Percentiles rank a stretch among this genome's conserved stretches.
These are phyloP conservation scores for Spathaspora gorwiae DNA, from an alignment of 805 yeast species.

Conservation along the genomic window DNA sequence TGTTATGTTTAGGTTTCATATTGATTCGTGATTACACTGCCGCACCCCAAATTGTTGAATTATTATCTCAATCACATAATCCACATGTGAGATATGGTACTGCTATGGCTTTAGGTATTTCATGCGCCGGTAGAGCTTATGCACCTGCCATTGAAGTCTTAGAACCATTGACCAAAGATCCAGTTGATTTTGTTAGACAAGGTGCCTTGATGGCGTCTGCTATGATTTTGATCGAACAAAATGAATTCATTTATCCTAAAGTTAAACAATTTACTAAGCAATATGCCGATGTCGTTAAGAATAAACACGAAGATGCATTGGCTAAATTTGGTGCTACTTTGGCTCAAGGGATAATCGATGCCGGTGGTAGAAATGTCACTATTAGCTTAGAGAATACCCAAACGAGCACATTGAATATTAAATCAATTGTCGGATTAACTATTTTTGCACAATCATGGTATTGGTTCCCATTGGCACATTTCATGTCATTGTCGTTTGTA, in stretches of 20 bases:
- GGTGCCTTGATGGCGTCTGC: slow-evolving; percentile 92
- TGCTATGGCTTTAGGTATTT: slow-evolving; percentile 92
- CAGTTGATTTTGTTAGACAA: slow-evolving; percentile 96
- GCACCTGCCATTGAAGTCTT: slow-evolving; percentile 86
- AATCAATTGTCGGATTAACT: slow-evolving; percentile 87
- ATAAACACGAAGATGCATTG: slow-evolving; percentile 92
- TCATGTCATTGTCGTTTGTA: slow-evolving; percentile 82
- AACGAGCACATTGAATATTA: slow-evolving; percentile 84
- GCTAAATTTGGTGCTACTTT: slow-evolving; percentile 97
- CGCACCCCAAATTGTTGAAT: slow-evolving; percentile 91
- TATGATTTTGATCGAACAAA: slow-evolving; percentile 84
- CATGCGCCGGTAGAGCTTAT: slow-evolving; percentile 93
- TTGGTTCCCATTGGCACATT: slow-evolving; percentile 97
- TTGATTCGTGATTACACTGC: slow-evolving; percentile 86
- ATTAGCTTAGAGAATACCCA: slow-evolving; percentile 83
- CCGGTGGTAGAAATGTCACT: slow-evolving; percentile 97
- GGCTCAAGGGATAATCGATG: slow-evolving; percentile 96
- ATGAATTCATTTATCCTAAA: slow-evolving; percentile 75
- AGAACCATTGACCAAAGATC: slow-evolving; percentile 88
- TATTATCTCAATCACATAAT: slow-evolving; percentile 89
- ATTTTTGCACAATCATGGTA: slow-evolving; percentile 94
- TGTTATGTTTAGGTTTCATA: slow-evolving; percentile 85
- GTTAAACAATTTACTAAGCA: slow-evolving; percentile 72
- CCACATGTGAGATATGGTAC: slow-evolving; percentile 99
- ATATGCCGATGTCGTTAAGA: slow-evolving; percentile 69